Evolutionary conservation across 2,329 filamentous ascomycete species (phyloP).

Genomic region (Saccharata proteae): DNA sequence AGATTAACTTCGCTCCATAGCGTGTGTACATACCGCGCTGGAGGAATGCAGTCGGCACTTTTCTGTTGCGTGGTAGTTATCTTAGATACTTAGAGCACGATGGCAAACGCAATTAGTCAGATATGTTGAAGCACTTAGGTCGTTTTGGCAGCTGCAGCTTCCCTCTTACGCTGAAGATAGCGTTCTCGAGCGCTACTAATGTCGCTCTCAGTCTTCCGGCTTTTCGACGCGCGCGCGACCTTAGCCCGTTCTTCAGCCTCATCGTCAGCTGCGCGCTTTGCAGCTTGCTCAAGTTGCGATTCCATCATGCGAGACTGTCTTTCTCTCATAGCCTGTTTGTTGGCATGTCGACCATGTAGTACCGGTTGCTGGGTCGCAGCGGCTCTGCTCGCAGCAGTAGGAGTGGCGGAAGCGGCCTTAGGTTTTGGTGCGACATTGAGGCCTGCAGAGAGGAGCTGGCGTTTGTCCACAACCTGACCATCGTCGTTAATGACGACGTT

Average conservation of each 20-base stretch:
- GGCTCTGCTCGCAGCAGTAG: constrained; percentile 13
- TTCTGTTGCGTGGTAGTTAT: too few species aligned
- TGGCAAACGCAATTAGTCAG: too few species aligned
- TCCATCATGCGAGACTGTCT: constrained; percentile 70
- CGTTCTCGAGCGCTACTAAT: constrained; percentile 68
- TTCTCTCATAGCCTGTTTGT: constrained; percentile 57
- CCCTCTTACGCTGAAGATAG: constrained; percentile 65
- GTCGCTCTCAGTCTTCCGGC: constrained; percentile 63
- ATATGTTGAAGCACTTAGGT: too few species aligned
- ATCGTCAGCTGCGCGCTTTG: constrained; percentile 59
- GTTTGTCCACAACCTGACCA: constrained; percentile 71
- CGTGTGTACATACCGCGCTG: too few species aligned
- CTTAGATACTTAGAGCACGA: too few species aligned
- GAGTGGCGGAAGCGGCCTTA: constrained; percentile 29
- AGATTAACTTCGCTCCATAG: too few species aligned
- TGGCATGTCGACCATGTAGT: constrained; percentile 26
- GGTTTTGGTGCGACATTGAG: constrained; percentile 60
- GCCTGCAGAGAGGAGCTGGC: constrained; percentile 64
- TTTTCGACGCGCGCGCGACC: constrained; percentile 57
- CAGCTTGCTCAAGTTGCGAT: constrained; percentile 59
- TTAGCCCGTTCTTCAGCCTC: constrained; percentile 54
- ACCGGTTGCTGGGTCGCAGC: constrained; percentile 11
- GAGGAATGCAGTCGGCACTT: too few species aligned
- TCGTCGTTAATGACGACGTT: constrained; percentile 67
- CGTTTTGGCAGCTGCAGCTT: constrained; percentile 54